Evolutionary conservation across 495 filamentous ascomycete species (phyloP).

Genomic region (Sabuloglossum arenarium): DNA sequence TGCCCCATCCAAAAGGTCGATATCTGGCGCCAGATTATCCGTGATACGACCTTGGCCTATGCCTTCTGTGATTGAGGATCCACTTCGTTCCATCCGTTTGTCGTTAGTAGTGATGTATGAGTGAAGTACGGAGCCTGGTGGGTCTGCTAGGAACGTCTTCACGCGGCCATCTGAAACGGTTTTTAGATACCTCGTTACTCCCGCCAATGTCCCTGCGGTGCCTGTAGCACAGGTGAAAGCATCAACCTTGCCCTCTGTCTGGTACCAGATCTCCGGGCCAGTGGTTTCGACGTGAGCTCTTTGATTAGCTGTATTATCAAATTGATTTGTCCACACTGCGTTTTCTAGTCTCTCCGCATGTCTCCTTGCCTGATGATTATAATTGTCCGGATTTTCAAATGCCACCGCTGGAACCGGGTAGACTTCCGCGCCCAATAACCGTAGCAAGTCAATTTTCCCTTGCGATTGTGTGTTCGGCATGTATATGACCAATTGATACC

Average conservation of each 20-base stretch:
- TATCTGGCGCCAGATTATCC: slow-evolving; percentile 72
- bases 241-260: slow-evolving; percentile 71
- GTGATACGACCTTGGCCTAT: slow-evolving; percentile 96
- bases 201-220: slow-evolving; percentile 80
- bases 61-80: slow-evolving; percentile 87
- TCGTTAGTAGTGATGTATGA: slow-evolving; percentile 78
- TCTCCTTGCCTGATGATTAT: slow-evolving; percentile 84
- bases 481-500: slow-evolving; percentile 92
- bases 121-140: slow-evolving; percentile 79
- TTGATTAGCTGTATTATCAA: slow-evolving; percentile 89
- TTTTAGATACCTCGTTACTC: slow-evolving; percentile 79
- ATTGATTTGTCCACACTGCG: slow-evolving; percentile 97
- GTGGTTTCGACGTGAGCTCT: slow-evolving; percentile 92
- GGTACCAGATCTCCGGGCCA: slow-evolving; percentile 92
- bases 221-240: slow-evolving; percentile 93
- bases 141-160: slow-evolving; percentile 83
- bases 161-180: slow-evolving; percentile 56
- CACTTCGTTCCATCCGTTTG: slow-evolving; percentile 56
- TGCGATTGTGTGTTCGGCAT: slow-evolving; percentile 98
- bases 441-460: slow-evolving; percentile 86
- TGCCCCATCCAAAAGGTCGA: slow-evolving; percentile 71
- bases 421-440: slow-evolving; percentile 87
- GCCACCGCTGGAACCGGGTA: slow-evolving; percentile 93
- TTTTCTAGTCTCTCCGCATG: slow-evolving; percentile 74
- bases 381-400: slow-evolving; percentile 92